Evolutionary conservation across 2,329 filamentous ascomycete genomes (phyloP).

Genomic region (Hymenoscyphus occultus): DNA sequence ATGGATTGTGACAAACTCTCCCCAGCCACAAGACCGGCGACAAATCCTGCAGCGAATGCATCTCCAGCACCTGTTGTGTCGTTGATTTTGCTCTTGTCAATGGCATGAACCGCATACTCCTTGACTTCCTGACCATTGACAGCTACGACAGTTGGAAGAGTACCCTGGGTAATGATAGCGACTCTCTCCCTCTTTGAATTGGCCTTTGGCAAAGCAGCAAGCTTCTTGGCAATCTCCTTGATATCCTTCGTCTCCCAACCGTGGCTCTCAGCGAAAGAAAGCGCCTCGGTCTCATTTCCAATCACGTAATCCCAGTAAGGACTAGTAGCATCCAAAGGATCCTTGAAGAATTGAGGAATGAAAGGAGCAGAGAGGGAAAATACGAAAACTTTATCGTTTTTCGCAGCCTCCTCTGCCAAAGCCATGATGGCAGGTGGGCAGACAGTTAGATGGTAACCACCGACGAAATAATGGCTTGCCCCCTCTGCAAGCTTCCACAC

Average conservation of each 20-base stretch:
- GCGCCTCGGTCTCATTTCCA: slow-evolving; percentile 94
- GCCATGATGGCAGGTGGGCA: slow-evolving; percentile 87
- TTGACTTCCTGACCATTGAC: slow-evolving; percentile 65
- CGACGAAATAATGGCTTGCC: slow-evolving; percentile 86
- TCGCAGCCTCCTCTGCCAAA: slow-evolving; percentile 84
- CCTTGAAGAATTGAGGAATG: slow-evolving; percentile 97
- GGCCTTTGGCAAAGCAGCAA: slow-evolving; percentile 88
- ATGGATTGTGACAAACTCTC: slow-evolving; percentile 75
- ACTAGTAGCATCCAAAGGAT: slow-evolving; percentile 78
- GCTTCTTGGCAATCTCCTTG: slow-evolving; percentile 77
- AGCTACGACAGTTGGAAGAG: slow-evolving; percentile 83
- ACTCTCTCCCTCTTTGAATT: slow-evolving; percentile 80
- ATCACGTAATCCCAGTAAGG: slow-evolving; percentile 96
- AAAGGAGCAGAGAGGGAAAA: slow-evolving; percentile 94
- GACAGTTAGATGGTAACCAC: slow-evolving; percentile 96
- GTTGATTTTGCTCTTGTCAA: slow-evolving; percentile 75
- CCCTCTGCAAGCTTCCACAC: slow-evolving; percentile 91
- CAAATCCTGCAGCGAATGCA: slow-evolving; percentile 92
- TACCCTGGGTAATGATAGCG: slow-evolving; percentile 94
- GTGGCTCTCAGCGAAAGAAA: slow-evolving; percentile 81
- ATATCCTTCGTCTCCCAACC: slow-evolving; percentile 72
- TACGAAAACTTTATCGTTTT: slow-evolving; percentile 86
- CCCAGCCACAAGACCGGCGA: slow-evolving; percentile 83
- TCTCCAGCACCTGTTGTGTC: slow-evolving; percentile 98
- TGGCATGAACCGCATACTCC: slow-evolving; percentile 77